A percentile compares a stretch with the other conserved stretches of the same genome.
These are phyloP conservation scores for Xylariaceae sp. DNA, from an alignment of 2,329 filamentous ascomycete species.

Conservation along the genomic window DNA sequence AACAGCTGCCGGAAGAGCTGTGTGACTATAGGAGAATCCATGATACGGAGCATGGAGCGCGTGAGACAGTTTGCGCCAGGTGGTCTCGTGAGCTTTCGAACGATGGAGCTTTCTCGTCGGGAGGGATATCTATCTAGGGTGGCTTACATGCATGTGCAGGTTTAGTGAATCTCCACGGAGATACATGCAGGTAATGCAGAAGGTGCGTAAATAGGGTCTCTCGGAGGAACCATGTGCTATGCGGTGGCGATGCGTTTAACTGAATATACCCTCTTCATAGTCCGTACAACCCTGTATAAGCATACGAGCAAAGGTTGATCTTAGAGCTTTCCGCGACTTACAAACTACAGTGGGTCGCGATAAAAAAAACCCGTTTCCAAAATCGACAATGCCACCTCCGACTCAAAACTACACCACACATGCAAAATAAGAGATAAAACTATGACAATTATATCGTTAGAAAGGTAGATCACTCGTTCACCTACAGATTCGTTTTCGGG, in stretches of 20 bases:
- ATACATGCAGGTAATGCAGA: too few species aligned
- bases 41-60: conserved; percentile 34
- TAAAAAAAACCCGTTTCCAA: too few species aligned
- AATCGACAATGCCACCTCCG: too few species aligned
- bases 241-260: not conserved
- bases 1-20: conserved; percentile 84
- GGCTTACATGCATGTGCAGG: not conserved
- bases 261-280: not conserved
- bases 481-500: too few species aligned
- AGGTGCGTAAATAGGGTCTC: too few species aligned
- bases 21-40: conserved; percentile 77
- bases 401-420: too few species aligned
- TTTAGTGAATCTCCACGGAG: not conserved
- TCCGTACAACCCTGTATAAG: not conserved
- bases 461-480: too few species aligned
- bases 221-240: not conserved
- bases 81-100: conserved; percentile 18
- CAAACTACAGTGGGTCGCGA: not conserved
- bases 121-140: not conserved
- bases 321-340: not conserved
- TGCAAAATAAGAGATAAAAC: too few species aligned
- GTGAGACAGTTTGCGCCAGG: conserved; percentile 16
- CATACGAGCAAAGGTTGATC: not conserved
- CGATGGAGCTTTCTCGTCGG: conserved; percentile 3
- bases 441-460: too few species aligned